Base-by-base conservation (phyloP, 768 basidiomycete species). In the Suillus sp. region DNA sequence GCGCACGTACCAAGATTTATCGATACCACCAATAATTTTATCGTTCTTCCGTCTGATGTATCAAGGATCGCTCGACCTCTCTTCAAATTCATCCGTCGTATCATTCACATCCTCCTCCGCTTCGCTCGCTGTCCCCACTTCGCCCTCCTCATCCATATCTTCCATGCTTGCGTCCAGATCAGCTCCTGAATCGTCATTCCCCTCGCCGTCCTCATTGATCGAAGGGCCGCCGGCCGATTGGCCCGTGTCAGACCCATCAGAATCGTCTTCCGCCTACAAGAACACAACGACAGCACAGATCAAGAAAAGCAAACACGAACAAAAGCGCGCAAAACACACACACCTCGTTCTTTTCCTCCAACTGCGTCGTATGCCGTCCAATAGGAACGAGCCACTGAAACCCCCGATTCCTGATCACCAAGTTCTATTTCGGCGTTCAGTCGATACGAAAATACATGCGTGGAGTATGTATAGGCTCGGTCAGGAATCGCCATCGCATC, bases 301-400 rank as follows among this genome's bases (percentile, higher is more conserved):
- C 14, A 18, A 9, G 9, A 43, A 37, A 37, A 37, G 11, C 35
- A 13, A 53, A 25, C 14, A 1, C 1, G 35, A 54, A 20, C 47
- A 35, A 43, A 20, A 60, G 53, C 42, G 47, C 35, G 14, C 6
- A 8, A 48, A 25, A 32, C 30, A n/a, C 11, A 74, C 81, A 60
- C 63, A 92, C 92, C 71, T 93, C 92, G 71, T 92, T 92, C 78
- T 91, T 92, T 75, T 93, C 92, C 70, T 93, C 92, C 65, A 87
- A 84, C 68, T 87, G 86, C 16, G 92, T 93, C 61, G 90, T 79
- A 60, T 81, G 81, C 57, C 86, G 84, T 9, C 92, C 92, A 50
- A 92, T 89, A 7, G 91, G 91, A 30, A 93, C 81, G 25, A 91
- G 79, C 70, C 84, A 91, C 65, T 74, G 80, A 64, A 79, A 87